Evolutionary conservation across 148 eudicot species (phyloP), one percentile per base, ranked within the genome.

Genomic region (Spergularia marina): DNA sequence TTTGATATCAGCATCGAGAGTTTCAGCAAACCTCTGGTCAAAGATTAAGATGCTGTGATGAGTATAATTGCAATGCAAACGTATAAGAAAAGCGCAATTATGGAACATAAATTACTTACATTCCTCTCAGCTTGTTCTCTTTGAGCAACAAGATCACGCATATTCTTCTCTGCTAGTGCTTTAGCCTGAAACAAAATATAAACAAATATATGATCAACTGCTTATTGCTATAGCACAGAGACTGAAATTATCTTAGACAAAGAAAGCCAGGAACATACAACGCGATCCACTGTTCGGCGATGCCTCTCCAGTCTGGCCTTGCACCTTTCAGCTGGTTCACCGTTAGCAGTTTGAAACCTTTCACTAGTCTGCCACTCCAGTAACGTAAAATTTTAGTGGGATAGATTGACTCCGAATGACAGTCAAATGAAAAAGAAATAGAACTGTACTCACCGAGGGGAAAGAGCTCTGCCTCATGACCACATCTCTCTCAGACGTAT

Each of bases 261-360:
- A 58, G 57, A 73, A 68, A 18, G 16, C 74, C 74, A 78, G 70
- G 68, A 62, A 75, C 93, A 82, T 85, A 92, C 99, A 71, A 94
- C 97, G 70, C 99, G 98, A 71, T 96, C 98, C 52, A 91, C 97
- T 53, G 99, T 96, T 77, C 99, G 86, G n/a, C 81, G 89, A 79
- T 96, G 90, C 77, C 99, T 91, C 87, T 96, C 98, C 74, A 96
- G 80, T 83, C 99, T 89, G 81, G 99, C 99, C 85, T 88, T 92
- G 84, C 97, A 87, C 83, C 99, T 88, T 83, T 92, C 86, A 40
- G 85, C 86, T 59, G 98, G 89, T 82, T 96, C 99, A 73, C 87
- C 85, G 68, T 87, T 91, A 75, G 78, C 84, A 78, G 86, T 87
- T 85, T 86, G 85, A 56, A 72, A 80, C 74, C 71, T 76, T 62